These are phyloP conservation scores for Candida corydali DNA, from an alignment of 805 yeast genomes.

Conservation along the genomic window DNA sequence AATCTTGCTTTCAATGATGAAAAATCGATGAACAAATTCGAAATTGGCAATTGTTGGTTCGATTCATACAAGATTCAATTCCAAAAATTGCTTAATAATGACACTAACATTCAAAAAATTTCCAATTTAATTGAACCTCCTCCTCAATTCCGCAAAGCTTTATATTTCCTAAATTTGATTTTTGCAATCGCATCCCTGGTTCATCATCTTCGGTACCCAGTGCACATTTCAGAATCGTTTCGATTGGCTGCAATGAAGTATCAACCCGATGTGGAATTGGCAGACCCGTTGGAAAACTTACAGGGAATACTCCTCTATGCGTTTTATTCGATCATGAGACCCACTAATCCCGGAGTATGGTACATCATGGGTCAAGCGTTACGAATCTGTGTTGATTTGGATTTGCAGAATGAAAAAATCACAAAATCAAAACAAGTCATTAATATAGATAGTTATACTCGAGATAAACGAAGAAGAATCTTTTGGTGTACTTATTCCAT, in stretches of 20 bases:
- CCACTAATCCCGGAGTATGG: constrained; percentile 92
- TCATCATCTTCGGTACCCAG: constrained; percentile 63
- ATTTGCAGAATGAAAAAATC: constrained; percentile 66
- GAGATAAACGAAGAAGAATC: constrained; percentile 68
- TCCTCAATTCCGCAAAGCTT: constrained; percentile 42
- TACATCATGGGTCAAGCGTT: constrained; percentile 77
- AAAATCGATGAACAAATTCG: constrained; percentile 43
- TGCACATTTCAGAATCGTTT: constrained; percentile 64
- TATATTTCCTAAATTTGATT: constrained; percentile 70
- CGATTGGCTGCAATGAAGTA: constrained; percentile 60
- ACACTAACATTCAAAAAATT: constrained; percentile 19
- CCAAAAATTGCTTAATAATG: constrained; percentile 33
- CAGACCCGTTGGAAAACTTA: constrained; percentile 67
- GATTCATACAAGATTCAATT: constrained; percentile 14
- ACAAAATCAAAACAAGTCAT: constrained; percentile 18
- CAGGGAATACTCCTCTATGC: constrained; percentile 70
- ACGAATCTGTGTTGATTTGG: constrained; percentile 77
- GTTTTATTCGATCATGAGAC: constrained; percentile 78
- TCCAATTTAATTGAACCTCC: constrained; percentile 45
- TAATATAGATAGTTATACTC: constrained; percentile 46
- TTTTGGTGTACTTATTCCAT: constrained; percentile 89
- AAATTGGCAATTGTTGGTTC: constrained; percentile 14
- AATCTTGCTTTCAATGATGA: constrained; percentile 51
- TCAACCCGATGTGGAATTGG: constrained; percentile 52
- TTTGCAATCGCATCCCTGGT: constrained; percentile 80